Evolutionary conservation across 768 basidiomycete genomes (phyloP), one percentile per base, ranked within the genome.

Genomic region (Clavulina sp.): DNA sequence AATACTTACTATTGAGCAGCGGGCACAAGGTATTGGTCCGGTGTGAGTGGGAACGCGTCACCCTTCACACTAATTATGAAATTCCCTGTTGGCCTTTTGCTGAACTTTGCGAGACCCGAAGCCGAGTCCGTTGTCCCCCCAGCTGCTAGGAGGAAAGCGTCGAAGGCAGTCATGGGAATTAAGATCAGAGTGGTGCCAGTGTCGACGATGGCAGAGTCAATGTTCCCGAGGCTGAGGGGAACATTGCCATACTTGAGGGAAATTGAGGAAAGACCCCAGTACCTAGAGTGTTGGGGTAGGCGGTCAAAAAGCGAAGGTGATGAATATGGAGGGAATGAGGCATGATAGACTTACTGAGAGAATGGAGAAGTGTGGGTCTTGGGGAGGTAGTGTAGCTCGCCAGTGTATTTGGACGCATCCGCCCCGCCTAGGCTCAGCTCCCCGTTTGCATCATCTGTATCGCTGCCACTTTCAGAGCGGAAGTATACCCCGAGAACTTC

Each of bases 401-500:
- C 43, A 46, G 43, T 46, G 24, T 46, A 46, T 28, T 46, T 46
- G 16, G 43, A 13, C 16, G 43, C 26, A 28, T 46, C 43, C 9
- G 26, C 43, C 9, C 43, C 43, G 26, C 43, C 43, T 24, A 46
- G 26, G 13, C 13, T 46, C 9, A 46, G 43, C 24, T 46, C 43
- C 9, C 43, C 43, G 26, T 46, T 46, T 9, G 13, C 13, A 46
- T 46, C 43, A 9, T 16, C 13, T 9, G 43, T 46, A 28, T 46
- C 43, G 26, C 13, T 13, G 26, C 43, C 43, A 28, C 16, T 46
- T 26, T 46, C 43, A 13, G 43, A 24, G 9, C 26, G 13, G 26
- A 46, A 46, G 43, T 46, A 46, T 9, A 46, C 43, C 9, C 43
- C 43, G 16, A 46, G 26, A 24, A 46, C 43, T 46, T 46, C 43